These are phyloP conservation scores for Elsinoe australis DNA, from an alignment of 2,329 filamentous ascomycete genomes.

Conservation along the genomic window DNA sequence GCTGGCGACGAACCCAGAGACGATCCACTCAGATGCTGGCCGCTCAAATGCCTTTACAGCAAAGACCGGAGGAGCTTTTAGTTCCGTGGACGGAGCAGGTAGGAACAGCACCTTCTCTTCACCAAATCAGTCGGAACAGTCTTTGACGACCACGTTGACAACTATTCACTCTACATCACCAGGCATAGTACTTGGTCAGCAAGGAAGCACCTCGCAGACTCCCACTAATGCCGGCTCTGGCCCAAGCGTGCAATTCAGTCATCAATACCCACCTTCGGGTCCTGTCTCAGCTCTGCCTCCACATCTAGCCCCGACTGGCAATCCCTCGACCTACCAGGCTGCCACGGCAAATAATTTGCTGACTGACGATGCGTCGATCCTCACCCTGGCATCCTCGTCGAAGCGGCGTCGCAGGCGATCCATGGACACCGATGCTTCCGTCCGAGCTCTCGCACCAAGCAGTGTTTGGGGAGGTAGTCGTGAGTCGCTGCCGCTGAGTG, in stretches of 20 bases:
- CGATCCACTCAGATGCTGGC: constrained; percentile 63
- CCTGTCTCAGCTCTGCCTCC: constrained; percentile 61
- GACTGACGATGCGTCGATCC: constrained; percentile 77
- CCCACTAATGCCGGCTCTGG: constrained; percentile 14
- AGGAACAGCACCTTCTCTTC: constrained; percentile 71
- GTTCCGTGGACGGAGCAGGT: constrained; percentile 51
- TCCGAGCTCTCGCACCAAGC: constrained; percentile 73
- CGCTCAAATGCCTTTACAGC: constrained; percentile 76
- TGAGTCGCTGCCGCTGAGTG: constrained; percentile 69
- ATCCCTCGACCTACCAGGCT: constrained; percentile 64
- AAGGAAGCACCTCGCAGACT: constrained; percentile 29
- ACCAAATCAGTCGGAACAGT: constrained; percentile 70
- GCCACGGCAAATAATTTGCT: constrained; percentile 75
- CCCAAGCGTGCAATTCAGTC: constrained; percentile 45
- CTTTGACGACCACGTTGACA: constrained; percentile 73
- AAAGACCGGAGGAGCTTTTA: constrained; percentile 60
- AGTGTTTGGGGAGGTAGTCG: constrained; percentile 75
- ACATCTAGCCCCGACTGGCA: constrained; percentile 52
- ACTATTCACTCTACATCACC: constrained; percentile 71
- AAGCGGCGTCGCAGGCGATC: constrained; percentile 70
- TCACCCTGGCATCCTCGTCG: constrained; percentile 75
- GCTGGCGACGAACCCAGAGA: constrained; percentile 74
- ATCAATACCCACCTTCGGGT: constrained; percentile 47
- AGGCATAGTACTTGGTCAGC: constrained; percentile 41
- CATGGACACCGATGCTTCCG: constrained; percentile 78